Evolutionary conservation across 2,329 filamentous ascomycete genomes (phyloP).

Genomic region (Fusarium keratoplasticum): DNA sequence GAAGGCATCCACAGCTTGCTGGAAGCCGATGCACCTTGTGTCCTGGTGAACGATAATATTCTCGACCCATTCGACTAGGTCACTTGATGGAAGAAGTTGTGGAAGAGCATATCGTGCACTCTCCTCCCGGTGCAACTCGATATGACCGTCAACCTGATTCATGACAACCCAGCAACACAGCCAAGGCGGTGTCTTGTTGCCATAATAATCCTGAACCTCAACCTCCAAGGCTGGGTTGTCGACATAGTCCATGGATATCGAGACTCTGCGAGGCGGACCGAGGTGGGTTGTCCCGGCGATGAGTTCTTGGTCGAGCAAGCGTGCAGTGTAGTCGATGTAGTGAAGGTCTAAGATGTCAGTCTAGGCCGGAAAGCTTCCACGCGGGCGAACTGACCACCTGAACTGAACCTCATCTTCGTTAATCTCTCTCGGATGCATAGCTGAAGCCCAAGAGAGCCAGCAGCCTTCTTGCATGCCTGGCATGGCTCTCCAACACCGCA

Average conservation of each 20-base stretch:
- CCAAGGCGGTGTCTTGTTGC: constrained; percentile 38
- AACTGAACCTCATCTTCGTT: constrained; percentile 45
- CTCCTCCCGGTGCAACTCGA: constrained; percentile 43
- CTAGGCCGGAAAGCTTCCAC: background rate
- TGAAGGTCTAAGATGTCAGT: constrained; percentile 39
- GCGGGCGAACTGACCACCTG: constrained; percentile 35
- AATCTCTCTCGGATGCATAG: constrained; percentile 44
- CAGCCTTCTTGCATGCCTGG: constrained; percentile 39
- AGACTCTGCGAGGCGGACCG: constrained; percentile 41
- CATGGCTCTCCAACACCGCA: constrained; percentile 43
- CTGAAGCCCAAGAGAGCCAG: constrained; percentile 40
- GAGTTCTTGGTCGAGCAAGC: constrained; percentile 43
- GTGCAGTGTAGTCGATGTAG: constrained; percentile 45
- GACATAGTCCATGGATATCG: constrained; percentile 42
- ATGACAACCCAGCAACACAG: constrained; percentile 46
- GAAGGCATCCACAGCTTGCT: constrained; percentile 44
- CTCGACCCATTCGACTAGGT: constrained; percentile 42
- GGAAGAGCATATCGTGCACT: constrained; percentile 44
- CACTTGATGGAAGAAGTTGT: constrained; percentile 36
- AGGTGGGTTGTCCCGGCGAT: constrained; percentile 45
- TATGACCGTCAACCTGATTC: constrained; percentile 41
- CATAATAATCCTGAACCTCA: constrained; percentile 44
- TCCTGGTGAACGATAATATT: constrained; percentile 40
- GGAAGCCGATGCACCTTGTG: constrained; percentile 41
- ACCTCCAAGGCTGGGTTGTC: constrained; percentile 41